These are phyloP conservation scores for Hygrocybe punicea DNA, from an alignment of 768 basidiomycete genomes.

Conservation along the genomic window DNA sequence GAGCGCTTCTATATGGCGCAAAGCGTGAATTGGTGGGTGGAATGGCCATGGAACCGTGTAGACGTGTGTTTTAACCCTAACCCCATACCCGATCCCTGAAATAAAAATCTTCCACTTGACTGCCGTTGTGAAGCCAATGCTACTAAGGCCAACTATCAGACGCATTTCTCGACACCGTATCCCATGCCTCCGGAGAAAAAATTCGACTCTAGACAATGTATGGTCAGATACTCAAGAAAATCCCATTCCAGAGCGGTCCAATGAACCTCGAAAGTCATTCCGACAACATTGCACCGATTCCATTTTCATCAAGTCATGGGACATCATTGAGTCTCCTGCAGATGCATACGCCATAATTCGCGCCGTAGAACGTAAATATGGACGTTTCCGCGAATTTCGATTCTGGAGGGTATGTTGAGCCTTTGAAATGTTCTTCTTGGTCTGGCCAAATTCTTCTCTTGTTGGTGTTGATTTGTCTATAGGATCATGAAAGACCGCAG, in stretches of 20 bases:
- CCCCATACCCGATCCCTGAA: conserved; percentile 16
- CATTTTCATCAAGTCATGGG: conserved; percentile 1
- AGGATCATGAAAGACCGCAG: conserved; percentile 49
- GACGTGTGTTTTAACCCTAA: not conserved
- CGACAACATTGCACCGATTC: not conserved
- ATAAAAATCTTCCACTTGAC: not conserved
- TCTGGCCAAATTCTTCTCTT: not conserved
- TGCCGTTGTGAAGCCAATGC: no score
- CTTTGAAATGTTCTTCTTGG: not conserved
- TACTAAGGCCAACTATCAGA: conserved; percentile 2
- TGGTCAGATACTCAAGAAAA: not conserved
- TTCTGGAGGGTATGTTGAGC: conserved; percentile 38
- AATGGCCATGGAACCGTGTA: no score
- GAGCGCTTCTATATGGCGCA: conserved; percentile 49
- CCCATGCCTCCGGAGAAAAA: not conserved
- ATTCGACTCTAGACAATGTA: not conserved
- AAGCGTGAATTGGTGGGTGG: no score
- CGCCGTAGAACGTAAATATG: conserved; percentile 54
- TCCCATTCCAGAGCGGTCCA: not conserved
- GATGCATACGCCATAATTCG: conserved; percentile 53
- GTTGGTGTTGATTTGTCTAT: not conserved
- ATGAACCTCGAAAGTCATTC: not conserved
- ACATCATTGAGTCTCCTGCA: conserved; percentile 41
- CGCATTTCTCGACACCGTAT: not conserved
- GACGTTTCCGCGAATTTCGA: conserved; percentile 43